These are phyloP conservation scores for Hura crepitans DNA, from an alignment of 441 rosid species.

Conservation along the genomic window DNA sequence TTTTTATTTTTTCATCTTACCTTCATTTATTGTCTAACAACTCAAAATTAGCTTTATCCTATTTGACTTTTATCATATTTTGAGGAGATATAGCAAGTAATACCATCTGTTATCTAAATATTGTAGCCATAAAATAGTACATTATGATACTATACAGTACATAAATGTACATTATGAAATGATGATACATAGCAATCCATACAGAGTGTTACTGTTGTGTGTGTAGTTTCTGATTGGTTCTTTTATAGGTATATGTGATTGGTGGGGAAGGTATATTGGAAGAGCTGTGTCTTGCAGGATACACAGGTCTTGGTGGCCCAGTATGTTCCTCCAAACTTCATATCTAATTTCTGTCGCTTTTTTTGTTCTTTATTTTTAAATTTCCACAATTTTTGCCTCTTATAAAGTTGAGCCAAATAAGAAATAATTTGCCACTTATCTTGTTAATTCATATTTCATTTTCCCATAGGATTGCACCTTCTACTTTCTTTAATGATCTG, in stretches of 20 bases:
- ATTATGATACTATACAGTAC: too few relatives aligned
- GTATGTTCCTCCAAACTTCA: slow-evolving; percentile 35
- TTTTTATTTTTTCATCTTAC: too few relatives aligned
- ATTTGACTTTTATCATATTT: too few relatives aligned
- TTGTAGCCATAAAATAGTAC: too few relatives aligned
- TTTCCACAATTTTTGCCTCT: neutral
- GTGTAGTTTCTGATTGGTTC: neutral
- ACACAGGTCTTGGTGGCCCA: slow-evolving; percentile 84
- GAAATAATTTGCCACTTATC: neutral
- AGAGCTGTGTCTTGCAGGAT: slow-evolving; percentile 94
- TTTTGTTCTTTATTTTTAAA: neutral
- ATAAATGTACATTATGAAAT: too few relatives aligned
- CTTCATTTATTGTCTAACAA: too few relatives aligned
- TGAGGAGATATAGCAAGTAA: too few relatives aligned
- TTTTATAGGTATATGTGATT: slow-evolving; percentile 69
- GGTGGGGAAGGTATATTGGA: slow-evolving; percentile 90
- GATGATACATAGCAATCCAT: too few relatives aligned
- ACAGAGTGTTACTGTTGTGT: too few relatives aligned
- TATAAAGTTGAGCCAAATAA: slow-evolving; percentile 33
- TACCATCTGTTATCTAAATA: too few relatives aligned
- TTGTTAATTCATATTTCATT: neutral
- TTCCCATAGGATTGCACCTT: neutral
- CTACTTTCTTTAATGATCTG: neutral
- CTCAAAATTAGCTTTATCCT: too few relatives aligned
- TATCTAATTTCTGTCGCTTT: neutral